A percentile compares a stretch with the other conserved stretches of the same genome.
Conservation (phyloP, 495 filamentous ascomycete species). For the Amniculicola lignicola region DNA sequence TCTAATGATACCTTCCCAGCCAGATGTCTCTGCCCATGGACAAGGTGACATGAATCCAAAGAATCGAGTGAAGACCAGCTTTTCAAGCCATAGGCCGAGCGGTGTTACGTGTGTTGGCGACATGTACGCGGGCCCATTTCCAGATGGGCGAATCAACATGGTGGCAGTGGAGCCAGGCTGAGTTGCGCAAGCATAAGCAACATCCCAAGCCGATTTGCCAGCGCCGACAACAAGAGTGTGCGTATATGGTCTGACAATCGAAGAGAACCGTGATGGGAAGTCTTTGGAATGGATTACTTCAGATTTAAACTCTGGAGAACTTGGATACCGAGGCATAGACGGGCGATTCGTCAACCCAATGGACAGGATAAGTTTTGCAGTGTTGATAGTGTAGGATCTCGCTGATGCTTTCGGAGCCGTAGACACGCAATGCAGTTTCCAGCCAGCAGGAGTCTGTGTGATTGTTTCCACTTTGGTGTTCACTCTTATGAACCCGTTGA, state of each 20-base stretch:
- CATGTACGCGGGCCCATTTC: constrained; percentile 73
- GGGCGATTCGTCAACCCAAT: constrained; percentile 65
- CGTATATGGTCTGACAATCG: constrained; percentile 4
- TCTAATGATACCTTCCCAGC: constrained; percentile 44
- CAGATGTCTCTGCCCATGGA: constrained; percentile 55
- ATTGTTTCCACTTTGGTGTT: constrained; percentile 23
- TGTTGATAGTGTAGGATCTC: constrained; percentile 36
- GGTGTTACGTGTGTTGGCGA: constrained; percentile 61
- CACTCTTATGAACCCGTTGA: constrained; percentile 8
- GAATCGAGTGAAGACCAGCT: constrained; percentile 63
- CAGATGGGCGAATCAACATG: constrained; percentile 75
- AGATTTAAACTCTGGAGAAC: constrained; percentile 50
- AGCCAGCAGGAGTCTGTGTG: constrained; percentile 11
- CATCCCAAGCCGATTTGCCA: constrained; percentile 75
- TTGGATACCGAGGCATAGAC: constrained; percentile 50
- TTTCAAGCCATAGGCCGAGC: constrained; percentile 57
- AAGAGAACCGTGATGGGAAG: constrained; percentile 38
- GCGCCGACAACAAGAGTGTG: constrained; percentile 53
- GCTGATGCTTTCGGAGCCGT: background rate
- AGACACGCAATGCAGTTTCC: constrained; percentile 23
- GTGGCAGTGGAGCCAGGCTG: constrained; percentile 52
- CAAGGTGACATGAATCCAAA: constrained; percentile 65
- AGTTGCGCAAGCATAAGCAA: constrained; percentile 64
- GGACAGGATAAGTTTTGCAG: constrained; percentile 63
- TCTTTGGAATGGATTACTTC: constrained; percentile 64